Evolutionary conservation across 352 stramenopile species (phyloP).

Genomic region (Plasmopara viticola): DNA sequence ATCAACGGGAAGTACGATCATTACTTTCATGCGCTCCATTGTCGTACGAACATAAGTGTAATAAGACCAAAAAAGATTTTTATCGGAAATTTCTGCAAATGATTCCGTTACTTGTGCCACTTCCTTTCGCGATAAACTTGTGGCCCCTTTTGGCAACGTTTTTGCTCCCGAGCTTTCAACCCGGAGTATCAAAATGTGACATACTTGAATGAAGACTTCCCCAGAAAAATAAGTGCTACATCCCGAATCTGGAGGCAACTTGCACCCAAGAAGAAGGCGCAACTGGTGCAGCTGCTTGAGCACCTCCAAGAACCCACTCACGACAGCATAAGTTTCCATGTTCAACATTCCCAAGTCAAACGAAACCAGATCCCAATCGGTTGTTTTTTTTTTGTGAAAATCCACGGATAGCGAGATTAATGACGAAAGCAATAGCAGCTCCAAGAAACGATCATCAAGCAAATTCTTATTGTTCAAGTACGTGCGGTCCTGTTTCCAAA

Average conservation of each 20-base stretch:
- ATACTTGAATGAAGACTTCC: slow-evolving; percentile 60
- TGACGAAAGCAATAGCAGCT: slow-evolving; percentile 54
- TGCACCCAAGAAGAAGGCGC: slow-evolving; percentile 43
- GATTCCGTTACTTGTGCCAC: slow-evolving; percentile 21
- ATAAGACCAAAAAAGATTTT: slow-evolving; percentile 24
- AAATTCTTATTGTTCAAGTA: slow-evolving; percentile 26
- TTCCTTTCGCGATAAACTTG: slow-evolving; percentile 16
- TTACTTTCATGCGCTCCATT: slow-evolving; percentile 28
- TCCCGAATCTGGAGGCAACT: slow-evolving; percentile 21
- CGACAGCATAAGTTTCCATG: slow-evolving; percentile 44
- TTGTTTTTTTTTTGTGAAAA: slow-evolving; percentile 20
- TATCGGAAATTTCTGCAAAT: slow-evolving; percentile 20
- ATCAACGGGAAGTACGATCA: slow-evolving; percentile 19
- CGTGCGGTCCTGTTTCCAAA: slow-evolving; percentile 42
- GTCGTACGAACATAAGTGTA: slow-evolving; percentile 25
- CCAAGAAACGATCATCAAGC: slow-evolving; percentile 34
- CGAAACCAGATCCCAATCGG: slow-evolving; percentile 3
- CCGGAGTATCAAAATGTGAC: slow-evolving; percentile 24
- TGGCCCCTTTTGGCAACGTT: background rate
- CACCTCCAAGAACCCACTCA: slow-evolving; percentile 41
- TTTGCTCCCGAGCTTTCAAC: slow-evolving; percentile 3
- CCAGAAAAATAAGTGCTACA: slow-evolving; percentile 57
- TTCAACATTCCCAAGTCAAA: slow-evolving; percentile 37
- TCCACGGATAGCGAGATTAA: slow-evolving; percentile 37
- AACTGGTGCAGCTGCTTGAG: slow-evolving; percentile 55